These are phyloP conservation scores for Decorospora gaudefroyi DNA, from an alignment of 2,329 filamentous ascomycete genomes.

Conservation along the genomic window DNA sequence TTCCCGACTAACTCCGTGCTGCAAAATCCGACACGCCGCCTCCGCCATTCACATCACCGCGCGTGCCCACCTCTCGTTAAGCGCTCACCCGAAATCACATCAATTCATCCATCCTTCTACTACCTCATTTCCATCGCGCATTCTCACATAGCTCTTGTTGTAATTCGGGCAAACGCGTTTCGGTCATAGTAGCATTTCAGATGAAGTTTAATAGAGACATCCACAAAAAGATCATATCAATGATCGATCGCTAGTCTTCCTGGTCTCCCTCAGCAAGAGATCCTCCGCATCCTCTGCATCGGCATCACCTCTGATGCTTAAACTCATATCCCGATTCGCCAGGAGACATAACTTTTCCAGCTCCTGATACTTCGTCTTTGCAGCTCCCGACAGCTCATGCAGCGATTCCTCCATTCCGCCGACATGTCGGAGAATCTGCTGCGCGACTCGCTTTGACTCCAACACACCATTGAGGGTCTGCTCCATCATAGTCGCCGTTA, in stretches of 20 bases:
- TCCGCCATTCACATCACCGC: slow-evolving; percentile 21
- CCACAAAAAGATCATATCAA: no score
- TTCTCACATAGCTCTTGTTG: no score
- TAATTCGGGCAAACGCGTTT: no score
- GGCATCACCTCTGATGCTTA: not conserved
- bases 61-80: slow-evolving; percentile 15
- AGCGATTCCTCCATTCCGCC: slow-evolving; percentile 11
- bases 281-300: not conserved
- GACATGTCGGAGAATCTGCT: slow-evolving; percentile 11
- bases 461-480: slow-evolving; percentile 13
- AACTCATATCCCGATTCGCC: slow-evolving; percentile 1
- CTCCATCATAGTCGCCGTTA: slow-evolving; percentile 20
- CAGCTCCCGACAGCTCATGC: slow-evolving; percentile 11
- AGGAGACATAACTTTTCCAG: slow-evolving; percentile 5
- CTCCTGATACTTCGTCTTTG: slow-evolving; percentile 10
- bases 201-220: no score
- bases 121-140: not conserved
- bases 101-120: not conserved
- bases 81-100: slow-evolving; percentile 10
- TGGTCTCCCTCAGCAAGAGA: no score
- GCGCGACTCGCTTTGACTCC: slow-evolving; percentile 6
- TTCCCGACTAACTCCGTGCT: slow-evolving; percentile 23
- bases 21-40: slow-evolving; percentile 13
- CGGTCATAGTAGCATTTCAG: no score
- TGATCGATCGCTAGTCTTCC: no score